Conservation (phyloP, 257 asterid species). For the Solanum appendiculatum region DNA sequence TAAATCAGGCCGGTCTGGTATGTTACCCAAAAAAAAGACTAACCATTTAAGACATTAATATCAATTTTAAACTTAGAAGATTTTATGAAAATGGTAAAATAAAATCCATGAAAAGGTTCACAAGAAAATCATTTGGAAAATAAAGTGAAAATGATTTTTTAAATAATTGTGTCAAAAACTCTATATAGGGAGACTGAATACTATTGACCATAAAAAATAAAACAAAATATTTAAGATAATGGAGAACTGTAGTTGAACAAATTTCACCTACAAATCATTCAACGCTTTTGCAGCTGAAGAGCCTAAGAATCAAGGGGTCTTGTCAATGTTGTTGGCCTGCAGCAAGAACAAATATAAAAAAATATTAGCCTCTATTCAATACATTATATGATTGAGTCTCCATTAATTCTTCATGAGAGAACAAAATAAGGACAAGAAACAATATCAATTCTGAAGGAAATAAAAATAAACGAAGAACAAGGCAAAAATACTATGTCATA, state of each 20-base stretch:
- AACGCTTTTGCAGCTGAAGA: background rate
- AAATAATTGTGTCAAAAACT: background rate
- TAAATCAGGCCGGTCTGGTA: too few relatives aligned
- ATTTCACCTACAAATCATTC: background rate
- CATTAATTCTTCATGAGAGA: background rate
- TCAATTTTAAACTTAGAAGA: background rate
- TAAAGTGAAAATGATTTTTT: background rate
- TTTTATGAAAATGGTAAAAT: background rate
- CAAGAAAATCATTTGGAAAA: background rate
- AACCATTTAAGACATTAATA: background rate
- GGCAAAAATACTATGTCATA: background rate
- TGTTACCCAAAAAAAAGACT: background rate
- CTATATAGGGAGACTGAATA: background rate
- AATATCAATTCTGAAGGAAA: background rate
- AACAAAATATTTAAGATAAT: background rate
- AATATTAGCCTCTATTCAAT: background rate
- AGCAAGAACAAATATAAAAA: background rate
- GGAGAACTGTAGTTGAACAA: background rate
- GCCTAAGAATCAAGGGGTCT: background rate
- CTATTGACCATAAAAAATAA: background rate
- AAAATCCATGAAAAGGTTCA: background rate
- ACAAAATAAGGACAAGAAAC: background rate
- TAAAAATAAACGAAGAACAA: background rate
- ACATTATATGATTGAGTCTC: background rate
- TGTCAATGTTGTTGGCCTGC: background rate